Base-by-base conservation (phyloP, 1,284 basidiomycete species). In the Termitomyces sp. region DNA sequence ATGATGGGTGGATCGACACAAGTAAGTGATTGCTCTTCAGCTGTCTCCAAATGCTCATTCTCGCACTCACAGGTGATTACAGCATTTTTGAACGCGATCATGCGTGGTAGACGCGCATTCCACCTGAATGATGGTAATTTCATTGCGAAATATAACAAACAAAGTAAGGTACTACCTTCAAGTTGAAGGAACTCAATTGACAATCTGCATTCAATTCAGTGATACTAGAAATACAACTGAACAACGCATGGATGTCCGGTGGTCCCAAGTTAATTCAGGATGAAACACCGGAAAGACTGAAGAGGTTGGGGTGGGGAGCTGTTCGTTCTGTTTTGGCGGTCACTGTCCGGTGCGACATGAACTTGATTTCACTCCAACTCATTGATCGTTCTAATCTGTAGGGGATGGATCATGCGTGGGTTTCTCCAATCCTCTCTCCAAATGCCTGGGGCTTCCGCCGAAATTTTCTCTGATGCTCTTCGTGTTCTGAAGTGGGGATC, bases 401-500 rank as follows among this genome's bases (percentile, higher is more conserved):
- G 71, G 12, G 64, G 53, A 2, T 74, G 71, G 70, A 64, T 74
- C n/a, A 66, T 74, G 61, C 63, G 62, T 13, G 75, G 67, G 0
- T 72, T 72, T 51, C 38, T 73, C 9, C 65, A 70, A 12, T 58
- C 58, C 8, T 30, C 56, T 2, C 56, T 56, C 4, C 59, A 61
- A 5, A 46, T 55, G 15, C 59, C 62, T 8, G 34, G 54, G 3
- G 53, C 59, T 3, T 61, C 63, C 0, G 42, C 67, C 12, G 67
- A 71, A 57, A 64, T 65, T 46, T 61, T 67, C 34, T 63, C 61
- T 5, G 64, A 65, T 19, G 69, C 68, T 1, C 44, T 75, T 10
- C 68, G 72, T 19, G 56, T 77, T 39, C 65, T 77, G 5, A 64
- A 70, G 40, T 76, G 74, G 75, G 76, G 76, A 13, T 58, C 64